Evolutionary conservation across 768 basidiomycete species (phyloP).

Genomic region (Suillus tomentosus): DNA sequence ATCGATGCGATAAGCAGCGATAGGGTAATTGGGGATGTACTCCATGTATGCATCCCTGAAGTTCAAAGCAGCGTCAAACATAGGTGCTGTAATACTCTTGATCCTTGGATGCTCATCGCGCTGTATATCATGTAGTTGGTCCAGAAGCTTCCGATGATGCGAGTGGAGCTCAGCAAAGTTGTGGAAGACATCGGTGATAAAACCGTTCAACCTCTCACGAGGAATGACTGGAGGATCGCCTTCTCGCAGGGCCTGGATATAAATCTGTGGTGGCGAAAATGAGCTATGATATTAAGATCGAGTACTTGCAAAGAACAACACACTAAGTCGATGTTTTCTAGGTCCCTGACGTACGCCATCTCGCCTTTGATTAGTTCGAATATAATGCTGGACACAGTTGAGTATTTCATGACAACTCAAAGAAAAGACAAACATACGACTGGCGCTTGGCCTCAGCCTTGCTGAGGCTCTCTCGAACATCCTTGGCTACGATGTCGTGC

Average conservation of each 20-base stretch:
- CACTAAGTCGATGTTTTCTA: constrained; percentile 83
- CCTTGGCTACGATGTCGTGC: constrained; percentile 81
- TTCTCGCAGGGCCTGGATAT: constrained; percentile 70
- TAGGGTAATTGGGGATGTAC: constrained; percentile 92
- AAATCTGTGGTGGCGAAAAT: constrained; percentile 56
- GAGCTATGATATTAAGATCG: not conserved
- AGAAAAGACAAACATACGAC: constrained; percentile 52
- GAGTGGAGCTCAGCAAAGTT: constrained; percentile 77
- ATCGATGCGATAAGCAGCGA: constrained; percentile 84
- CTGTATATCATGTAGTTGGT: constrained; percentile 84
- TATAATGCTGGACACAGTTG: constrained; percentile 61
- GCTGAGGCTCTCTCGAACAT: constrained; percentile 57
- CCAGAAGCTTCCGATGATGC: constrained; percentile 76
- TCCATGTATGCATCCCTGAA: constrained; percentile 93
- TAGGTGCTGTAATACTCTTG: constrained; percentile 75
- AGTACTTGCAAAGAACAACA: constrained; percentile 22
- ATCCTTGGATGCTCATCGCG: constrained; percentile 85
- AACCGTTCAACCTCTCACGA: constrained; percentile 66
- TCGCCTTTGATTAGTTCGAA: constrained; percentile 96
- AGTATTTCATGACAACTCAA: constrained; percentile 7
- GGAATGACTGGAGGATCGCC: constrained; percentile 71
- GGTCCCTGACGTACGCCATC: constrained; percentile 92
- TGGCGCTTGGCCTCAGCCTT: constrained; percentile 85
- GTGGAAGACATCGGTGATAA: constrained; percentile 88
- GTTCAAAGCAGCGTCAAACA: constrained; percentile 88